These are phyloP conservation scores for Eucalyptus pauciflora DNA, from an alignment of 345 rosid species.

Conservation along the genomic window DNA sequence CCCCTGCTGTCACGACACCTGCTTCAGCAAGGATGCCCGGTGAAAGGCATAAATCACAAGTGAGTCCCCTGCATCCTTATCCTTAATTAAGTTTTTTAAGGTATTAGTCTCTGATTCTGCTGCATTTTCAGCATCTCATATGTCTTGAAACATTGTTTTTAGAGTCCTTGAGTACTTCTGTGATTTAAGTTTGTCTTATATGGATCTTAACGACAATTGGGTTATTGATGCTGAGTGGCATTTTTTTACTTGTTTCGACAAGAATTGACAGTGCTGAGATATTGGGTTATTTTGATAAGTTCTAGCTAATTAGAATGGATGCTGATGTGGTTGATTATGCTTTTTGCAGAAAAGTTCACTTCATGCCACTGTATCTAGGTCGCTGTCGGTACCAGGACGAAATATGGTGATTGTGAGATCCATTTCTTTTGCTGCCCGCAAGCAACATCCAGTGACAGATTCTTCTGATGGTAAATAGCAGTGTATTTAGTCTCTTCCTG, in stretches of 20 bases:
- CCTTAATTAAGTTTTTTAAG: background rate
- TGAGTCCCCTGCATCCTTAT: conserved; percentile 6
- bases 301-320: background rate
- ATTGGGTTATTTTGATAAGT: background rate
- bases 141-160: background rate
- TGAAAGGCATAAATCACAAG: conserved; percentile 37
- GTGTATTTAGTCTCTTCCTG: background rate
- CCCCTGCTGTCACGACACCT: conserved; percentile 53
- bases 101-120: background rate
- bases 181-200: background rate
- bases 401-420: conserved; percentile 75
- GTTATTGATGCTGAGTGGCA: background rate
- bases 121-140: background rate
- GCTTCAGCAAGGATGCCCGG: conserved; percentile 43
- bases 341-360: conserved; percentile 44
- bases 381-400: conserved; percentile 61
- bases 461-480: conserved; percentile 31
- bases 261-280: background rate
- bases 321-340: background rate
- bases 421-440: conserved; percentile 43
- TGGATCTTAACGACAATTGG: background rate
- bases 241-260: background rate
- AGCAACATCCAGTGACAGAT: conserved; percentile 18
- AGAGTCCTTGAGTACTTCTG: background rate
- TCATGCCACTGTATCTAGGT: conserved; percentile 54